Percentiles rank a stretch among this genome's conserved stretches.
Evolutionary conservation across 2,329 filamentous ascomycete genomes (phyloP).

Genomic region (Colletotrichum spaethianum): DNA sequence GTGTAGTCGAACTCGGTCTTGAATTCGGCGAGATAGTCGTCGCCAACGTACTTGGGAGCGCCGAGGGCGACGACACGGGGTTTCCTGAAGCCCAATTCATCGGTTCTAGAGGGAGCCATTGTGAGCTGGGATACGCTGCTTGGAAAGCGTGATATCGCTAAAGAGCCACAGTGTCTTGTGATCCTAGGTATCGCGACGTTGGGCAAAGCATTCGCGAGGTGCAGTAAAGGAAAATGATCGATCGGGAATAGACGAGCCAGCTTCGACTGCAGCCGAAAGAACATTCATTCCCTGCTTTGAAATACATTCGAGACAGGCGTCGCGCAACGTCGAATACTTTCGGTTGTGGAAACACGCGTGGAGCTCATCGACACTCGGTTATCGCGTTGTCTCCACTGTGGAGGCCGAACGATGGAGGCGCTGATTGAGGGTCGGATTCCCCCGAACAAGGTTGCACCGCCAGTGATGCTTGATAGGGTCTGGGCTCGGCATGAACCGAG

Average conservation of each 20-base stretch:
- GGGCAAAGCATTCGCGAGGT: no score
- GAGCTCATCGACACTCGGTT: not conserved
- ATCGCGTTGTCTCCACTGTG: not conserved
- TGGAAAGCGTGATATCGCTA: no score
- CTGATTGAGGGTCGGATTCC: not conserved
- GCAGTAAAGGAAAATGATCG: no score
- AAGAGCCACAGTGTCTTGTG: no score
- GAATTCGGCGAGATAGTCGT: slow-evolving; percentile 58
- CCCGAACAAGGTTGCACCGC: not conserved
- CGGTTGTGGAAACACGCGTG: no score
- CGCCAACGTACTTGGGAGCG: slow-evolving; percentile 53
- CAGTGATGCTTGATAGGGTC: not conserved
- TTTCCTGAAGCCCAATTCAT: slow-evolving; percentile 44
- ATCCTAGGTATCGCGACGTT: no score
- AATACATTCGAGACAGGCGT: not conserved
- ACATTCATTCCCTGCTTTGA: not conserved
- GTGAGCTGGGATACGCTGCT: not conserved
- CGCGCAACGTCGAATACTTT: not conserved
- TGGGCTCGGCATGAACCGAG: not conserved
- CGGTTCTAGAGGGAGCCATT: slow-evolving; percentile 14
- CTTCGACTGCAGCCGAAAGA: not conserved
- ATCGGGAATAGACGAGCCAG: not conserved
- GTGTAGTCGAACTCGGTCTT: slow-evolving; percentile 50
- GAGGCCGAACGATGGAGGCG: not conserved
- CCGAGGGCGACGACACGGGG: slow-evolving; percentile 60